These are phyloP conservation scores for Sesbania bispinosa DNA, from an alignment of 306 rosid species.

Conservation along the genomic window DNA sequence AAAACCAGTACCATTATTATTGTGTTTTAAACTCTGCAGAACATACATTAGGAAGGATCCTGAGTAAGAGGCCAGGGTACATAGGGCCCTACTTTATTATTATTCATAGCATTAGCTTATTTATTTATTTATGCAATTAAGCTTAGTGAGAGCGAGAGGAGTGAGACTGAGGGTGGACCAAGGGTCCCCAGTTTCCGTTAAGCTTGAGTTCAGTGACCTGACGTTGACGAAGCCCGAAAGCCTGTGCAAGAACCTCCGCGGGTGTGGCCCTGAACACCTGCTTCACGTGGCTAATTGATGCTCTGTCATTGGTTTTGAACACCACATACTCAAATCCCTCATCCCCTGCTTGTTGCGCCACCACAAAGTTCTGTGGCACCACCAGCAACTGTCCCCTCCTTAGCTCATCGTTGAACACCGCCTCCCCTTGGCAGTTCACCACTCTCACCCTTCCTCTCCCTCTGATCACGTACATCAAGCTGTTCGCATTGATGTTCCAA, in stretches of 20 bases:
- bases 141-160: too few relatives aligned
- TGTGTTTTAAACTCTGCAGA: too few relatives aligned
- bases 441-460: conserved; percentile 54
- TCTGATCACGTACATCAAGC: conserved; percentile 35
- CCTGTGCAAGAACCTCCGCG: conserved; percentile 39
- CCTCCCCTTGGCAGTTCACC: conserved; percentile 46
- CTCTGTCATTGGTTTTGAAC: conserved; percentile 57
- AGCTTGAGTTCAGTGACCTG: conserved; percentile 44
- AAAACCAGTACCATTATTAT: too few relatives aligned
- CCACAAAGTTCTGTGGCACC: conserved; percentile 62
- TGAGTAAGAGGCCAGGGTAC: too few relatives aligned
- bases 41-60: too few relatives aligned
- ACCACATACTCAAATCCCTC: conserved; percentile 57
- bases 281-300: conserved; percentile 36
- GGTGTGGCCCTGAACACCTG: conserved; percentile 40
- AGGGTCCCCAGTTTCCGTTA: conserved; percentile 20
- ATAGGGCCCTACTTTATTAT: too few relatives aligned
- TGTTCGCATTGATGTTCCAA: conserved; percentile 56
- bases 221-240: conserved; percentile 26
- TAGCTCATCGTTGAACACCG: conserved; percentile 39
- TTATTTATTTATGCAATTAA: too few relatives aligned
- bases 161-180: conserved; percentile 26
- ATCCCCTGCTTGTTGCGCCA: conserved; percentile 37
- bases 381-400: conserved; percentile 42
- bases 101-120: too few relatives aligned